Percentiles rank a stretch among this genome's conserved stretches.
Evolutionary conservation across 352 stramenopile species (phyloP).

Genomic region (Phytophthora foliorum): DNA sequence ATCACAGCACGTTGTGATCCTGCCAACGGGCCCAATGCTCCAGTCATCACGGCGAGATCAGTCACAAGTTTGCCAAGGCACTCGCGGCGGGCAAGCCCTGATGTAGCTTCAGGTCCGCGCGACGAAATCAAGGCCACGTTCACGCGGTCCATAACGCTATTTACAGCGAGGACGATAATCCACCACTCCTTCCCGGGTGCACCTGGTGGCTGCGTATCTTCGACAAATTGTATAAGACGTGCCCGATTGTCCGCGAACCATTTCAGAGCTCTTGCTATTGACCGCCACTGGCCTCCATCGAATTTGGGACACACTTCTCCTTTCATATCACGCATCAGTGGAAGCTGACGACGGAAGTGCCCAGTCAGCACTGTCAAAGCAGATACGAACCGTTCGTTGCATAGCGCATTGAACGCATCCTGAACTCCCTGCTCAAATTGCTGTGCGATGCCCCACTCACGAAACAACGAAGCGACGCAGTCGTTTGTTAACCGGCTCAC

Average conservation of each 20-base stretch:
- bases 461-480: constrained; percentile 28
- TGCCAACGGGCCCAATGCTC: constrained; percentile 31
- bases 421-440: constrained; percentile 36
- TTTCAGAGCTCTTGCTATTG: constrained; percentile 27
- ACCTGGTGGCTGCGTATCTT: constrained; percentile 21
- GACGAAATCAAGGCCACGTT: constrained; percentile 24
- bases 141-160: constrained; percentile 33
- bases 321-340: constrained; percentile 38
- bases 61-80: constrained; percentile 39
- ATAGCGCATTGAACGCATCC: constrained; percentile 30
- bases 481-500: constrained; percentile 22
- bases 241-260: constrained; percentile 30
- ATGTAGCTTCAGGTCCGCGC: constrained; percentile 1
- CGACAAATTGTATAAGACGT: constrained; percentile 24
- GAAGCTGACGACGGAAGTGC: constrained; percentile 32
- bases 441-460: constrained; percentile 23
- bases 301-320: constrained; percentile 37
- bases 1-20: constrained; percentile 12
- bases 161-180: constrained; percentile 41
- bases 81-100: constrained; percentile 8
- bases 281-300: constrained; percentile 35
- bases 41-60: constrained; percentile 29
- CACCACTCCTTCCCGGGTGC: constrained; percentile 41
- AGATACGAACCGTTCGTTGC: constrained; percentile 32
- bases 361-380: constrained; percentile 25